Base-by-base conservation (phyloP, 352 stramenopile species). In the Thraustochytrium sp. region DNA sequence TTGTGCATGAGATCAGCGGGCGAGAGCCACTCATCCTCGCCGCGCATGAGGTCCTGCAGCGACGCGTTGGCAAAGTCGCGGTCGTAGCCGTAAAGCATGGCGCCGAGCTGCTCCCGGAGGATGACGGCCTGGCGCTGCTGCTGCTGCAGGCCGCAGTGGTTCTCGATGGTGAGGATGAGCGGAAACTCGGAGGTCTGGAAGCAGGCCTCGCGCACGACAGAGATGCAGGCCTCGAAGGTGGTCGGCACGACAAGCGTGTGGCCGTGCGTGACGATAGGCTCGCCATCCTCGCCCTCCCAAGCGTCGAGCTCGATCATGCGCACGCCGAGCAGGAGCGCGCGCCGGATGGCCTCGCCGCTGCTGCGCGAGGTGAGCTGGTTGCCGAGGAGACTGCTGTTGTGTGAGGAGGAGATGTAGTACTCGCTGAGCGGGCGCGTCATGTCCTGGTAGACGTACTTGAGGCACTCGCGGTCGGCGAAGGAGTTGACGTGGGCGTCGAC, bases 361-460 rank as follows among this genome's bases (percentile, higher is more conserved):
- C 89, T 93, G 44, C 87, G 64, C 5, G 87, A 90, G 38, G 85
- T 92, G 9, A 94, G 86, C 85, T 96, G 93, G 88, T 97, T 91
- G 48, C 92, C 92, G 64, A 92, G 91, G 37, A 96, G 86, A 82
- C 96, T 96, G 0, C 92, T 95, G 84, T 97, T 97, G 87, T 97
- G 93, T 37, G 85, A 91, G 13, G 89, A 93, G 64, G 92, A 91
- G 56, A 95, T 94, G 87, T 89, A 96, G 87, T 96, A 97, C 86
- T 95, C 88, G 18, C 86, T 91, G 34, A 97, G 82, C 16, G 92
- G 92, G 59, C 88, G 85, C 11, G 76, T 88, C 92, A 96, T 96
- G 65, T 90, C 87, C 68, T 89, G 86, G 82, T 88, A 83, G 31
- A 87, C 68, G 37, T 48, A 11, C 13, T 61, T 65, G 8, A 64